phyloP scores from a whole-genome alignment of 148 eudicot species.

The Rhododendron ferrugineum region DNA sequence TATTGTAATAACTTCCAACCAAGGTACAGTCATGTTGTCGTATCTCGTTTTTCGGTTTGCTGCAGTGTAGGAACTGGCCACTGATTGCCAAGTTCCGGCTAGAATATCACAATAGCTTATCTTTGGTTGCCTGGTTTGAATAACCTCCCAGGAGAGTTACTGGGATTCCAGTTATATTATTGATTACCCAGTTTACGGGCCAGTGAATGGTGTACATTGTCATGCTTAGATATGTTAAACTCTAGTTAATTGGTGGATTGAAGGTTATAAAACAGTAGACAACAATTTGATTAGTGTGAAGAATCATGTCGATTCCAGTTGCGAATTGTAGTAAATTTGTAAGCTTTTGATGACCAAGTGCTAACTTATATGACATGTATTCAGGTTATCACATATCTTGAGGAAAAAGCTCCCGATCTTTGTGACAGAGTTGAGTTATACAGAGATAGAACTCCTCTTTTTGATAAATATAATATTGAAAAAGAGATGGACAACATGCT shows the following conservation, averaged over 20 bases:
- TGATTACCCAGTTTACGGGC: neutral
- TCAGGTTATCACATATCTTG: constrained; percentile 95
- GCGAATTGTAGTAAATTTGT: neutral
- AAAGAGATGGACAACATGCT: constrained; percentile 86
- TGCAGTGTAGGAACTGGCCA: neutral
- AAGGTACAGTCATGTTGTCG: neutral
- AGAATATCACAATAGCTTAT: neutral
- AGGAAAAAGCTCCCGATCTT: constrained; percentile 83
- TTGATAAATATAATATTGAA: constrained; percentile 79
- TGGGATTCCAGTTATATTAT: neutral
- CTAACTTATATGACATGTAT: constrained; percentile 10
- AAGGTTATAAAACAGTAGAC: neutral
- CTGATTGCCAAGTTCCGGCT: neutral
- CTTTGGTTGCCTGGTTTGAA: neutral
- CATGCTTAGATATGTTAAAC: neutral
- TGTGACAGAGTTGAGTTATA: constrained; percentile 84
- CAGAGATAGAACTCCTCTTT: constrained; percentile 66
- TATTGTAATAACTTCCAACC: neutral
- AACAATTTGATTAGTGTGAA: neutral
- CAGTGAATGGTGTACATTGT: neutral
- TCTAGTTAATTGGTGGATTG: neutral
- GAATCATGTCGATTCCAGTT: neutral
- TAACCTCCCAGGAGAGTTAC: neutral
- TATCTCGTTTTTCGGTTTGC: neutral
- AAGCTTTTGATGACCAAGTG: neutral